These are phyloP conservation scores for Hysterangium stoloniferum DNA, from an alignment of 768 basidiomycete genomes.

Conservation along the genomic window DNA sequence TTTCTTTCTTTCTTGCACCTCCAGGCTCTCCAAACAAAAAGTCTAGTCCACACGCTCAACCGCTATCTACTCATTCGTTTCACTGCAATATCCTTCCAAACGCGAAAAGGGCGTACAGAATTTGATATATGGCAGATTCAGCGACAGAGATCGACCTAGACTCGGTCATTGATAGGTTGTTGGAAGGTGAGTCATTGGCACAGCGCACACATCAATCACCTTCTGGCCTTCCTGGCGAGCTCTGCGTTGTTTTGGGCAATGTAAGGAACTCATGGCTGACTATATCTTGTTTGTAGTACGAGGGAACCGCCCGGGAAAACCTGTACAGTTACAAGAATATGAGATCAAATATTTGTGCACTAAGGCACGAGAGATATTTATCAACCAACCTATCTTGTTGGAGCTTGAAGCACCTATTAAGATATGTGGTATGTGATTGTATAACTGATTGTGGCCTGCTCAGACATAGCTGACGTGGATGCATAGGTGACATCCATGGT, in stretches of 20 bases:
- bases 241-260: neutral
- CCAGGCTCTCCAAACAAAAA: neutral
- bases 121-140: conserved; percentile 57
- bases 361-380: conserved; percentile 98
- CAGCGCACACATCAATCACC: neutral
- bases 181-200: conserved; percentile 74
- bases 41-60: neutral
- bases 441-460: conserved; percentile 4
- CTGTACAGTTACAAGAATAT: conserved; percentile 95
- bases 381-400: conserved; percentile 95
- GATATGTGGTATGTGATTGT: conserved; percentile 82
- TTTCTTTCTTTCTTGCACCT: neutral
- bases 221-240: neutral
- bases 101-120: neutral
- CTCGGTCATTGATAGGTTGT: conserved; percentile 95
- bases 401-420: conserved; percentile 99
- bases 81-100: neutral
- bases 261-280: conserved; percentile 8
- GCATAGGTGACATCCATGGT: conserved; percentile 92
- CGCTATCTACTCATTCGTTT: neutral
- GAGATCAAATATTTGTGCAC: conserved; percentile 99
- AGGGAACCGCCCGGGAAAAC: conserved; percentile 97
- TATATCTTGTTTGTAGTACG: conserved; percentile 55
- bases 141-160: conserved; percentile 96
- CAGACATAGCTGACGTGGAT: conserved; percentile 12